Evolutionary conservation across 2,329 filamentous ascomycete genomes (phyloP).

Genomic region (Zopfia rhizophila): DNA sequence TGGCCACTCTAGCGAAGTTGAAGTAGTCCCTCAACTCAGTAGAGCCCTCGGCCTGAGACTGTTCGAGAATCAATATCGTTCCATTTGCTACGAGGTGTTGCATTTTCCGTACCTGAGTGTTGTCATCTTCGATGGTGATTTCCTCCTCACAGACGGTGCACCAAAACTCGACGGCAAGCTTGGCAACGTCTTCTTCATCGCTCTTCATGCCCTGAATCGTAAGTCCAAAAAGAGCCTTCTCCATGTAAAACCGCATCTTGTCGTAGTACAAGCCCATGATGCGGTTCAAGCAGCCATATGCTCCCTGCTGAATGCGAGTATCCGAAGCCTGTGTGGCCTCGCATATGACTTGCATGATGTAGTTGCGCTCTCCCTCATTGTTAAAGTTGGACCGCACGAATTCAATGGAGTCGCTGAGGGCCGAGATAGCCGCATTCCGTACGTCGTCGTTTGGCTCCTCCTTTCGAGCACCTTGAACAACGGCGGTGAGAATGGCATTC

Average conservation of each 20-base stretch:
- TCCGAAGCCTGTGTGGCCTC: slow-evolving; percentile 97
- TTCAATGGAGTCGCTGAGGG: slow-evolving; percentile 94
- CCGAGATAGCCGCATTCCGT: slow-evolving; percentile 89
- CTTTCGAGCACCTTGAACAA: slow-evolving; percentile 96
- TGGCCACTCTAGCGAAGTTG: slow-evolving; percentile 94
- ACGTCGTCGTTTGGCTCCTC: slow-evolving; percentile 94
- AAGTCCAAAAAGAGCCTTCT: slow-evolving; percentile 97
- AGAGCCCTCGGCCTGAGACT: slow-evolving; percentile 74
- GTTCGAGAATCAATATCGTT: slow-evolving; percentile 33
- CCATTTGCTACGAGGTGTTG: slow-evolving; percentile 25
- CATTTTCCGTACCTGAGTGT: slow-evolving; percentile 74
- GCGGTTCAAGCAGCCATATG: slow-evolving; percentile 96
- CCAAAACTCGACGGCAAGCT: slow-evolving; percentile 99
- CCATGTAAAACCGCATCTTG: slow-evolving; percentile 99
- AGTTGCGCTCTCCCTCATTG: slow-evolving; percentile 98
- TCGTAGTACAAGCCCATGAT: slow-evolving; percentile 99
- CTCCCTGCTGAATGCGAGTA: slow-evolving; percentile 89
- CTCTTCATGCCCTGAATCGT: slow-evolving; percentile 99
- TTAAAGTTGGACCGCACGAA: slow-evolving; percentile 99
- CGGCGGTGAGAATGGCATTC: slow-evolving; percentile 96
- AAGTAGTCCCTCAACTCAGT: slow-evolving; percentile 91
- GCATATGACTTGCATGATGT: slow-evolving; percentile 99
- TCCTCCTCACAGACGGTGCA: slow-evolving; percentile 99
- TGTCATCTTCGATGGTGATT: slow-evolving; percentile 97
- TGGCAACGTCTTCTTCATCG: slow-evolving; percentile 96